These are phyloP conservation scores for Coemansia sp. DNA, from an alignment of 192 early-diverging fungal genomes.

Conservation along the genomic window DNA sequence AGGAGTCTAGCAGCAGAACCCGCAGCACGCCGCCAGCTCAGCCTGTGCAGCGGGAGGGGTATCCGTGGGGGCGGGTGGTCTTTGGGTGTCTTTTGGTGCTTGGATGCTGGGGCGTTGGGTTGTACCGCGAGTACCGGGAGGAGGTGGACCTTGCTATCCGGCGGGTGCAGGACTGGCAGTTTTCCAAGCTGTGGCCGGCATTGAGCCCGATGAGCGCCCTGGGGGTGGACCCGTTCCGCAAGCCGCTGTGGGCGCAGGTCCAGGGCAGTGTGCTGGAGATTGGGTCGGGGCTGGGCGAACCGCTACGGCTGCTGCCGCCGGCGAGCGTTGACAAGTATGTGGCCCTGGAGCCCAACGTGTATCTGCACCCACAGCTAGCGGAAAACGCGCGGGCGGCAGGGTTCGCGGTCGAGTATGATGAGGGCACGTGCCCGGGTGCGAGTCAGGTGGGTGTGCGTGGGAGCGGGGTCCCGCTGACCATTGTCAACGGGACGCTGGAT, in stretches of 20 bases:
- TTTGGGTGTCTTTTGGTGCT: no score
- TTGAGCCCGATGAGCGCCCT: no score
- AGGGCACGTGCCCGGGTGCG: conserved; percentile 6
- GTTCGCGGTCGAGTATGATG: conserved; percentile 16
- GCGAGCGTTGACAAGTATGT: conserved; percentile 2
- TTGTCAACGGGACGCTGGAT: conserved; percentile 36
- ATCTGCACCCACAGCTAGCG: conserved; percentile 6
- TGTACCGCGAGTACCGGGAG: no score
- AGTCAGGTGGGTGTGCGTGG: background rate
- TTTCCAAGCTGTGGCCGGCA: no score
- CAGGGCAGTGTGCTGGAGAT: conserved; percentile 25
- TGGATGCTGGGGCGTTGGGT: no score
- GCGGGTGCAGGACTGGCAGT: no score
- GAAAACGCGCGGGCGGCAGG: conserved; percentile 5
- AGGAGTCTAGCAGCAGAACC: no score
- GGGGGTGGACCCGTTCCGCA: no score
- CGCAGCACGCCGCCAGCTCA: no score
- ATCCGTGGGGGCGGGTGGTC: no score
- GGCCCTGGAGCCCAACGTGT: conserved; percentile 18
- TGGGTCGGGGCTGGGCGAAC: conserved; percentile 22
- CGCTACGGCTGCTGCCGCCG: conserved; percentile 1
- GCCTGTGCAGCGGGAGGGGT: no score
- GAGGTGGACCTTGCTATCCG: no score
- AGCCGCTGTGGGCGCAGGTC: conserved; percentile 18
- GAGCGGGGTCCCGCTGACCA: conserved; percentile 2